Evolutionary conservation across 2,329 filamentous ascomycete genomes (phyloP).

Genomic region (Immersiporthe knoxdaviesiana): DNA sequence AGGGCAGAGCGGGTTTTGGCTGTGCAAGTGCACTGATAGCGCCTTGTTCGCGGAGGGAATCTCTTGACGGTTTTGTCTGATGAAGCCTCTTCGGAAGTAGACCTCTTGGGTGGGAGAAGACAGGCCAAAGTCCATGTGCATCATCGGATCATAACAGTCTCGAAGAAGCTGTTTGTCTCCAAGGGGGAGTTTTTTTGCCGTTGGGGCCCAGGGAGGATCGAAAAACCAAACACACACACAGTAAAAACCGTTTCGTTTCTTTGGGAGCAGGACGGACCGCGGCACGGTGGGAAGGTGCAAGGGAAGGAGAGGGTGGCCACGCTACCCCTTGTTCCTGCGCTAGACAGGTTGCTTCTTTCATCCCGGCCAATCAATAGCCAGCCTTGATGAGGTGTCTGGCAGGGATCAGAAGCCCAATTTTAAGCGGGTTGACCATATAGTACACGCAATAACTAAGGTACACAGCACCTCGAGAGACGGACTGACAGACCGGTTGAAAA

Average conservation of each 20-base stretch:
- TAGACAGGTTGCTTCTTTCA: not conserved
- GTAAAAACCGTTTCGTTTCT: not conserved
- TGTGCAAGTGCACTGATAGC: not conserved
- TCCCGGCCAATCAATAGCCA: constrained; percentile 9
- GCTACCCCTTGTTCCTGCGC: constrained; percentile 20
- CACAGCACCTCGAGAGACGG: not conserved
- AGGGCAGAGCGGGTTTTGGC: not conserved
- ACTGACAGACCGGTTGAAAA: not conserved
- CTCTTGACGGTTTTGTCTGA: not conserved
- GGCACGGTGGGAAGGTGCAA: not conserved
- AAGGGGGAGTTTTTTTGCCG: not conserved
- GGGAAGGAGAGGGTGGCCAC: not conserved
- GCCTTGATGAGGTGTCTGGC: not conserved
- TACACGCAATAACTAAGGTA: no score
- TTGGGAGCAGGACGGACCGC: not conserved
- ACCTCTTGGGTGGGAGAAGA: not conserved
- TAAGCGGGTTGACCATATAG: not conserved
- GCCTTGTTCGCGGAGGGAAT: not conserved
- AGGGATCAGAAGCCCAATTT: constrained; percentile 2
- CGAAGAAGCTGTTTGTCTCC: not conserved
- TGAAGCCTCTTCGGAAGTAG: not conserved
- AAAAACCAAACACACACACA: not conserved
- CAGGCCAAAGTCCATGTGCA: not conserved
- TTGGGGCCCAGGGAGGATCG: not conserved
- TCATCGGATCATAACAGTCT: not conserved